Base-by-base conservation (phyloP, 225 moss, liverwort and hornwort genomes). In the Physcomitrium patens region DNA sequence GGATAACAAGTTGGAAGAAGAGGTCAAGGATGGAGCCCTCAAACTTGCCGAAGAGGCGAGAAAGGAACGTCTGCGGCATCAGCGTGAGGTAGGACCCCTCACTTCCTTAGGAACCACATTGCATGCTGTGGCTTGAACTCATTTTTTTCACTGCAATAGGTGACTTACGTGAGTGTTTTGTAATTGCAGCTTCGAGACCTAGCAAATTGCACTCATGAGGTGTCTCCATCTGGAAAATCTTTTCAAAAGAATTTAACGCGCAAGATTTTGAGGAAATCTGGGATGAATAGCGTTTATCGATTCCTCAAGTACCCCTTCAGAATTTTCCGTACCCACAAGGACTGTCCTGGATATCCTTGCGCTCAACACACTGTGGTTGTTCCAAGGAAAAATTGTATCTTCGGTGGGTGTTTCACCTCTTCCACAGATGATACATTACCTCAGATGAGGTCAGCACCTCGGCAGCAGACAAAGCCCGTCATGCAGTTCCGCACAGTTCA, bases 151-250 rank as follows among this genome's bases (percentile, higher is more conserved):
- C 2, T 49, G 9, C 1, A 55, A 19, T 3, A 1, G 7, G 12
- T 31, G 47, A 12, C 56, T 63, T 22, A 65, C 5, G 3, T 10
- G 7, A 45, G 2, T 45, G 3, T 2, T 9, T 22, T 27, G 20
- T n/a, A 2, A 16, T 1, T 52, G 70, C 72, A 81, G 81, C 72
- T 77, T 5, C 72, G 19, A 62, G 49, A 56, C 16, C 14, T 81
- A 12, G 74, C 73, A n/a, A 63, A 73, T 12, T 77, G 77, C 44
- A 57, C 77, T 5, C 3, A 3, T 49, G 15, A 63, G 5, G 31
- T 1, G n/a, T 23, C 64, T 48, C 41, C 50, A 12, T 56, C 15
- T 1, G 46, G 45, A 1, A 44, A 15, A 14, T 8, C 53, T 3
- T 63, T 68, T 20, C 68, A 73, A 60, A 77, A 49, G 27, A 73